These are phyloP conservation scores for Sordaria brevicollis DNA, from an alignment of 495 filamentous ascomycete species.

Conservation along the genomic window DNA sequence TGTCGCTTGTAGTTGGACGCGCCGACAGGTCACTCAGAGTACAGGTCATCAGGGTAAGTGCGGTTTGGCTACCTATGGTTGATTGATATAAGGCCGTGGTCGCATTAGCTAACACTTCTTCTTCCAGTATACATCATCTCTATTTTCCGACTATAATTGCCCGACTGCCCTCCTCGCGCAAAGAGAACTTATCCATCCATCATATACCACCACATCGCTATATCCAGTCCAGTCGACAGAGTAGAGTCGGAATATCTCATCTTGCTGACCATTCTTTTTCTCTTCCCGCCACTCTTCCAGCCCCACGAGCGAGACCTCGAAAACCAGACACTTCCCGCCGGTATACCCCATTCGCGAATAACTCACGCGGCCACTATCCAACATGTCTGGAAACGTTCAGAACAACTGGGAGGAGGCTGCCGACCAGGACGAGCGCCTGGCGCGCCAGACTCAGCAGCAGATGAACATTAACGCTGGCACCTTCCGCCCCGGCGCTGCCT, in stretches of 20 bases:
- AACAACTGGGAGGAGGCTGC: slow-evolving; percentile 96
- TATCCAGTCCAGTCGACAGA: not conserved
- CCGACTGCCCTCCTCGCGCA: not conserved
- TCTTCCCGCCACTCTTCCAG: not conserved
- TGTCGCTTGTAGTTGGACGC: not conserved
- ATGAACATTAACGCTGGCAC: slow-evolving; percentile 54
- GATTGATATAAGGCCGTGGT: not conserved
- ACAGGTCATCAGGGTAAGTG: not conserved
- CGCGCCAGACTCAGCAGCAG: slow-evolving; percentile 67
- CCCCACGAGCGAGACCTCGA: not conserved
- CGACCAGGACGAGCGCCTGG: slow-evolving; percentile 75
- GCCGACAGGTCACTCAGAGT: not conserved
- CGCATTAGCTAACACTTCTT: not conserved
- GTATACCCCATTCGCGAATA: not conserved
- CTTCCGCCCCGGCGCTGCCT: slow-evolving; percentile 67
- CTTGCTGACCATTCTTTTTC: slow-evolving; percentile 6
- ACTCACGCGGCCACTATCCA: slow-evolving; percentile 14
- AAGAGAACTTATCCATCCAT: no score
- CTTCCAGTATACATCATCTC: not conserved
- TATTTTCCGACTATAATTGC: not conserved
- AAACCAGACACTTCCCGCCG: not conserved
- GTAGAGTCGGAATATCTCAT: not conserved
- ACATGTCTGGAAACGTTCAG: slow-evolving; percentile 62
- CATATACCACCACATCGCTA: no score
- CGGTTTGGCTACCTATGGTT: not conserved